These are phyloP conservation scores for Hanseniaspora lindneri DNA, from an alignment of 805 yeast species.

Conservation along the genomic window DNA sequence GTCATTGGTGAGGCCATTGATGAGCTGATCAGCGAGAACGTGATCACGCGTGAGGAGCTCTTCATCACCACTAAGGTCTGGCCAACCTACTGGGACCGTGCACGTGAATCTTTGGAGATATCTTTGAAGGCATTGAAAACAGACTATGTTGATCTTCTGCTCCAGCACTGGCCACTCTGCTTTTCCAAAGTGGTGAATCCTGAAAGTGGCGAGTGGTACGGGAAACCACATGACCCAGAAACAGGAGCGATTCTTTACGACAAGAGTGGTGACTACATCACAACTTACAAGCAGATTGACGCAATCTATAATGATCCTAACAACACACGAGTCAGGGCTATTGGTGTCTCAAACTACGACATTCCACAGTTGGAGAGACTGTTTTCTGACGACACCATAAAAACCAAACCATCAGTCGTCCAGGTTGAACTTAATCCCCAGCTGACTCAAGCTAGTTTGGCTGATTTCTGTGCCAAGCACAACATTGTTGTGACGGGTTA, in stretches of 20 bases:
- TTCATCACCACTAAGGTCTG: conserved; percentile 67
- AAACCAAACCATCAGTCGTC: conserved; percentile 41
- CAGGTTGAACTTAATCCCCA: conserved; percentile 67
- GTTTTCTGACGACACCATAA: conserved; percentile 30
- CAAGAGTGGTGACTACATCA: conserved; percentile 33
- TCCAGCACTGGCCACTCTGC: conserved; percentile 40
- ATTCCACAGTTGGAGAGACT: conserved; percentile 32
- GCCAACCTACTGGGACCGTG: conserved; percentile 42
- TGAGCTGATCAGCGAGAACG: conserved; percentile 34
- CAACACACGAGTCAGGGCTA: conserved; percentile 39
- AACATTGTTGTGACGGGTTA: conserved; percentile 45
- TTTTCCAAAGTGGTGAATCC: conserved; percentile 4
- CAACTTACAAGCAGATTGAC: conserved; percentile 46
- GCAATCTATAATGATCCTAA: conserved; percentile 24
- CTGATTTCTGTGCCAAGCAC: conserved; percentile 41
- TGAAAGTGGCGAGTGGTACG: conserved; percentile 14
- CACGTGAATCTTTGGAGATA: conserved; percentile 41
- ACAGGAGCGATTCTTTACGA: conserved; percentile 30
- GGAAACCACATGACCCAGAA: conserved; percentile 25
- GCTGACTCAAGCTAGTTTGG: conserved; percentile 50
- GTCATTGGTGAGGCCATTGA: conserved; percentile 36
- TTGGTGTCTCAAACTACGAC: conserved; percentile 50
- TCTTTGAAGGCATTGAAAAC: conserved; percentile 51
- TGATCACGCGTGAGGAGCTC: conserved; percentile 45
- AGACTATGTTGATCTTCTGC: conserved; percentile 64